These are phyloP conservation scores for Wickerhamiella siamensis DNA, from an alignment of 805 yeast species.

Conservation along the genomic window DNA sequence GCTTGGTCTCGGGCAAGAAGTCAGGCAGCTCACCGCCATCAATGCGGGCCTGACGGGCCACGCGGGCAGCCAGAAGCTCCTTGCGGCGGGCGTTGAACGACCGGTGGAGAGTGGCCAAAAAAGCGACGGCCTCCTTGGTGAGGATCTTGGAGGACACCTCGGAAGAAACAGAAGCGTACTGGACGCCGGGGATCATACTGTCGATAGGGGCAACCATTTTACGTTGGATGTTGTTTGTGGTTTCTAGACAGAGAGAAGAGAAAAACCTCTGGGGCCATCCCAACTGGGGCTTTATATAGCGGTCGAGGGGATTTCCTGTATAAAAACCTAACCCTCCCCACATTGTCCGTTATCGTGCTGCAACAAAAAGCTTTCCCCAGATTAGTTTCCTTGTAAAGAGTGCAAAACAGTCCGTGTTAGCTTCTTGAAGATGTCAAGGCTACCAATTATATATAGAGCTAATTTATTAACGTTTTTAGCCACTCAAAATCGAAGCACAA, in stretches of 20 bases:
- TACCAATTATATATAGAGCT: not conserved
- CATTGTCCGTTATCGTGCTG: not conserved
- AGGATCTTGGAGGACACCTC: slow-evolving; percentile 38
- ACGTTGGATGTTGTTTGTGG: not conserved
- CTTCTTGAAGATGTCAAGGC: too few relatives aligned
- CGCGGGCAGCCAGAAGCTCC: slow-evolving; percentile 41
- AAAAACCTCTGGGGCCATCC: not conserved
- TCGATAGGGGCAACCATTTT: slow-evolving; percentile 20
- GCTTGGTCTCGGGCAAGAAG: slow-evolving; percentile 48
- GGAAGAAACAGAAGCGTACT: slow-evolving; percentile 39
- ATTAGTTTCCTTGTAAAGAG: too few relatives aligned
- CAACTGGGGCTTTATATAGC: not conserved
- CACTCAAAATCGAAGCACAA: too few relatives aligned
- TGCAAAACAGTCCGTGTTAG: too few relatives aligned
- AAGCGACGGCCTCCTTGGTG: slow-evolving; percentile 47
- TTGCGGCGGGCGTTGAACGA: slow-evolving; percentile 43
- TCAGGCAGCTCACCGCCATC: slow-evolving; percentile 55
- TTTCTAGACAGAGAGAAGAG: not conserved
- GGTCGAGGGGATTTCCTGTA: not conserved
- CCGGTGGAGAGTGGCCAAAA: slow-evolving; percentile 54
- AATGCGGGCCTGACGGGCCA: slow-evolving; percentile 38
- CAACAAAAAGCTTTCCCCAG: not conserved
- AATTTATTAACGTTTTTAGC: too few relatives aligned
- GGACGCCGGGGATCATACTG: slow-evolving; percentile 32
- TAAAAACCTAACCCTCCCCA: slow-evolving; percentile 2